Evolutionary conservation across 148 eudicot genomes (phyloP), one percentile per base, ranked within the genome.

Genomic region (Chenopodium formosanum): DNA sequence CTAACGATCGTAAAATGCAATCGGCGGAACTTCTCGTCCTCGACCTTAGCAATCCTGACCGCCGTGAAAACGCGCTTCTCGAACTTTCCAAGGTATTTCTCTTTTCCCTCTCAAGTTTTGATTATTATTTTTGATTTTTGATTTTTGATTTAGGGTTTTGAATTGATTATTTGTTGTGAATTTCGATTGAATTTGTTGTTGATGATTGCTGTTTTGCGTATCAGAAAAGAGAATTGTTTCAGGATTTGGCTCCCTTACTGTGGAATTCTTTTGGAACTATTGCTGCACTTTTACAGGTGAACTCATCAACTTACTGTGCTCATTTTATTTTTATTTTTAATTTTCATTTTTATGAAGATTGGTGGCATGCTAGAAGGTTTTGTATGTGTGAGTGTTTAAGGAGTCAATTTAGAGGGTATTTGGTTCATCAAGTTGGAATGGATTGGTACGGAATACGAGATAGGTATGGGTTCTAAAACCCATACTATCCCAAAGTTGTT

Each of bases 211-310:
- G 3, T 22, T 77, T 40, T 63, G 7, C 17, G 17, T 74, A 32
- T 13, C 70, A 94, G 98, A 95, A 93, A 82, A 91, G 98, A 78
- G 98, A 95, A 82, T 74, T 95, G 75, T 93, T 93, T 82, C 97
- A 91, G 73, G 97, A 95, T 88, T 91, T 95, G 88, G 98, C 98
- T 84, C 98, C 98, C 12, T 83, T 95, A 72, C 68, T 95, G 79
- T 95, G 98, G 98, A 93, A 95, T 80, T 95, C 97, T 19, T 95
- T 95, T 70, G 98, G 98, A 53, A 95, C 97, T 67, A 91, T 92
- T 86, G 97, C 98, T 82, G 98, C 98, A 53, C 91, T 95, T 62
- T 79, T 95, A 74, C 98, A 94, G 98, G 98, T 94, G 67, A 7
- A 37, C 6, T 10, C 58, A 19, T 50, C n/a, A 14, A n/a, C 12